phyloP scores from a whole-genome alignment of 305 asterid genomes.

The Salvia sclarea region DNA sequence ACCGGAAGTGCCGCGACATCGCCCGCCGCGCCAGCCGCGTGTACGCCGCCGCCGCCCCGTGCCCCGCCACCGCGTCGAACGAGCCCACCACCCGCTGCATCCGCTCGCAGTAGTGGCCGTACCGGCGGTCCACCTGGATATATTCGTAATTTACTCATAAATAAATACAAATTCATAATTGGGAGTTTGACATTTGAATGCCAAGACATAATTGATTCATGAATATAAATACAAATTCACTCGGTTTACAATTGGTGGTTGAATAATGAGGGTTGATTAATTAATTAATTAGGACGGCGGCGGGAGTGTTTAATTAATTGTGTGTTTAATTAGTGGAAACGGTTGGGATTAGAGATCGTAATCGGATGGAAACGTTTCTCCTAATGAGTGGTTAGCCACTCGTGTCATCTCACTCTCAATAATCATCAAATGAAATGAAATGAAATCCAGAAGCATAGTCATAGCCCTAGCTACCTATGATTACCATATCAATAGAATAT shows the following conservation, averaged over 20 bases:
- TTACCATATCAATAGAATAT: neutral
- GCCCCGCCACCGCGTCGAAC: slow-evolving; percentile 90
- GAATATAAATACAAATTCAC: too few relatives aligned
- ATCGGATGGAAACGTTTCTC: slow-evolving; percentile 30
- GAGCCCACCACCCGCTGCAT: slow-evolving; percentile 96
- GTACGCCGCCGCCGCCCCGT: slow-evolving; percentile 85
- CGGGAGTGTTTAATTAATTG: neutral
- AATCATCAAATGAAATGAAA: too few relatives aligned
- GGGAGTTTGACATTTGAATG: too few relatives aligned
- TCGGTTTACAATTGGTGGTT: too few relatives aligned
- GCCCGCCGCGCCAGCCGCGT: slow-evolving; percentile 88
- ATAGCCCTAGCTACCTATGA: slow-evolving; percentile 38
- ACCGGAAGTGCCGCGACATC: slow-evolving; percentile 92
- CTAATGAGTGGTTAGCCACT: slow-evolving; percentile 35
- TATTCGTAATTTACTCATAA: neutral
- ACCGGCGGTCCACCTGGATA: slow-evolving; percentile 79
- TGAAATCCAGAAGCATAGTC: too few relatives aligned
- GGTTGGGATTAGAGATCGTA: slow-evolving; percentile 23
- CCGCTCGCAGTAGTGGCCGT: slow-evolving; percentile 87
- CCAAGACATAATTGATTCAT: too few relatives aligned
- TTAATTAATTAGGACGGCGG: neutral
- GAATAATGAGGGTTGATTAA: too few relatives aligned
- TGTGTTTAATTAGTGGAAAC: neutral
- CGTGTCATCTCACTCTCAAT: slow-evolving; percentile 29
- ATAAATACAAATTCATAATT: too few relatives aligned